Evolutionary conservation across 2,329 filamentous ascomycete genomes (phyloP).

Genomic region (Pseudodiploospora longispora): DNA sequence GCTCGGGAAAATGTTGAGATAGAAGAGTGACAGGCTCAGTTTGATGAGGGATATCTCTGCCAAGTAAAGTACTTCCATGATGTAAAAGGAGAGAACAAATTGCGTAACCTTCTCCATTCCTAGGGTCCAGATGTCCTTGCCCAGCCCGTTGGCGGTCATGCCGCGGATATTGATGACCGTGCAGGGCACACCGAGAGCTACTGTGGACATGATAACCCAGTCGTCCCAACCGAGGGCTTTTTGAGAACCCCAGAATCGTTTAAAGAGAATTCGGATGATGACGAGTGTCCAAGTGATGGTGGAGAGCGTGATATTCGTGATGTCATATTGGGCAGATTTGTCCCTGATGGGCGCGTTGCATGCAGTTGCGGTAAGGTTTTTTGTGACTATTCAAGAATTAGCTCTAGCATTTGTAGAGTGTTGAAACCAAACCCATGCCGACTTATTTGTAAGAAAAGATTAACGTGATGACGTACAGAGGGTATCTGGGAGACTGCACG

Average conservation of each 20-base stretch:
- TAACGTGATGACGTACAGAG: background rate
- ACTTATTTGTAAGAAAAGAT: background rate
- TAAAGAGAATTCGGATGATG: slow-evolving; percentile 10
- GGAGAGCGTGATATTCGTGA: slow-evolving; percentile 6
- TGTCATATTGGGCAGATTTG: background rate
- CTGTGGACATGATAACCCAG: slow-evolving; percentile 16
- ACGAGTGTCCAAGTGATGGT: slow-evolving; percentile 10
- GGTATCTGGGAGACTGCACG: background rate
- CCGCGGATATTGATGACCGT: slow-evolving; percentile 16
- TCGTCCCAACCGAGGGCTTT: slow-evolving; percentile 25
- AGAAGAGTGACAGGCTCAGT: slow-evolving; percentile 33
- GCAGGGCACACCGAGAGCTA: slow-evolving; percentile 14
- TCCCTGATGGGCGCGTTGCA: background rate
- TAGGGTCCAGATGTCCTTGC: slow-evolving; percentile 26
- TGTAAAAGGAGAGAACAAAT: slow-evolving; percentile 22
- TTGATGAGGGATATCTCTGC: slow-evolving; percentile 29
- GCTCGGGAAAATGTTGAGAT: slow-evolving; percentile 33
- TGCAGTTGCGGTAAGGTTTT: background rate
- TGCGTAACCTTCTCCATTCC: slow-evolving; percentile 12
- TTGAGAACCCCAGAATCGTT: slow-evolving; percentile 12
- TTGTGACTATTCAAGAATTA: background rate
- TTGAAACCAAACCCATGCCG: background rate
- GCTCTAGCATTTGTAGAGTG: too few relatives aligned
- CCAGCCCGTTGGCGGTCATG: slow-evolving; percentile 19
- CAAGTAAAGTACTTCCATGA: slow-evolving; percentile 31